phyloP scores from a whole-genome alignment of 1,284 basidiomycete species.

The Puccinia polysora region DNA sequence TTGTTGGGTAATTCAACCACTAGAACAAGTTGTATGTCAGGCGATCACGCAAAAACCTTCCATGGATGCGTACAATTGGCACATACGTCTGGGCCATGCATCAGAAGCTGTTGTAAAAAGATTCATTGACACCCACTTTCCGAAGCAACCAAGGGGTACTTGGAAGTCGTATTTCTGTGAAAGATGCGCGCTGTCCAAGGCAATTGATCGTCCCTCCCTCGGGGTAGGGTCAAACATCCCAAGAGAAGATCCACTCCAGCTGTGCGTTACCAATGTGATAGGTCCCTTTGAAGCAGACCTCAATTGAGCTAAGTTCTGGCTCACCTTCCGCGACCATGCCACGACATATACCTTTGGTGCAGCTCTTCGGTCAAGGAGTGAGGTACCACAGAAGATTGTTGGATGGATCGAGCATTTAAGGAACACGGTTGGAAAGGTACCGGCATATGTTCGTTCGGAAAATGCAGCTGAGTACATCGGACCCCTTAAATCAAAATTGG shows the following conservation, averaged over 20 bases:
- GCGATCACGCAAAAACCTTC: too few relatives aligned
- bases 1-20: too few relatives aligned
- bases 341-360: not conserved
- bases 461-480: too few relatives aligned
- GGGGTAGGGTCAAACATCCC: not conserved
- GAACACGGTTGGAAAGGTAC: too few relatives aligned
- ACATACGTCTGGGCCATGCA: slow-evolving; percentile 1
- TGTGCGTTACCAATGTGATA: slow-evolving; percentile 4
- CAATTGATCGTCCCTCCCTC: not conserved
- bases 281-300: slow-evolving; percentile 12
- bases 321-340: slow-evolving; percentile 1
- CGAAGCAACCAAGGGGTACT: too few relatives aligned
- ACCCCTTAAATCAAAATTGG: too few relatives aligned
- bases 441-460: too few relatives aligned
- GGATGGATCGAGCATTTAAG: too few relatives aligned
- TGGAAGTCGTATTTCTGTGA: slow-evolving; percentile 14
- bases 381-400: too few relatives aligned
- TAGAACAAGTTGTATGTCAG: too few relatives aligned
- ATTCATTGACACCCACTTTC: not conserved
- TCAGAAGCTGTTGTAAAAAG: not conserved
- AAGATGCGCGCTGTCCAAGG: not conserved
- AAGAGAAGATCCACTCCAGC: not conserved
- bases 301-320: not conserved
- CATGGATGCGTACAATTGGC: too few relatives aligned
- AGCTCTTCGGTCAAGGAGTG: too few relatives aligned